Percentiles rank a stretch among this genome's conserved stretches.
phyloP scores from a whole-genome alignment of 139 green algal genomes.

The Asterochloris sp. region DNA sequence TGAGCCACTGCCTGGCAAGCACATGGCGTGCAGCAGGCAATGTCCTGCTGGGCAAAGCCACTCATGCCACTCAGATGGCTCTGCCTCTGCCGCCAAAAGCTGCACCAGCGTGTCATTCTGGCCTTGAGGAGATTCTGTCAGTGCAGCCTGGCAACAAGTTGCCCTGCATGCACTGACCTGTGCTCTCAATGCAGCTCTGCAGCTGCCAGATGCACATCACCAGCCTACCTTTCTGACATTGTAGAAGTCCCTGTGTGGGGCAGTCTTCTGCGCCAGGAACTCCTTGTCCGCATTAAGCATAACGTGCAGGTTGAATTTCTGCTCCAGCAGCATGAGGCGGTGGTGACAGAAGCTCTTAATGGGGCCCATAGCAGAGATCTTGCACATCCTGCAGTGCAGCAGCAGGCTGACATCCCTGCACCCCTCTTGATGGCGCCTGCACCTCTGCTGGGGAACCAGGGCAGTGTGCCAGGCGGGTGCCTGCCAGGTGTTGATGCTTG shows the following conservation, averaged over 20 bases:
- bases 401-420: too few relatives aligned
- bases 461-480: too few relatives aligned
- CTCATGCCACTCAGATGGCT: too few relatives aligned
- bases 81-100: too few relatives aligned
- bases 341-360: conserved; percentile 93
- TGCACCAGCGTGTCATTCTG: too few relatives aligned
- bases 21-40: too few relatives aligned
- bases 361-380: conserved; percentile 61
- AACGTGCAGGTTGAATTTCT: conserved; percentile 96
- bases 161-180: too few relatives aligned
- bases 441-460: background rate
- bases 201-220: background rate
- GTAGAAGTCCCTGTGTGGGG: conserved; percentile 99
- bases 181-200: background rate
- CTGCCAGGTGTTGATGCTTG: too few relatives aligned
- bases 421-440: background rate
- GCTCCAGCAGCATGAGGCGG: conserved; percentile 95
- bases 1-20: background rate
- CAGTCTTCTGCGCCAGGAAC: conserved; percentile 94
- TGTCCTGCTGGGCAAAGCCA: too few relatives aligned
- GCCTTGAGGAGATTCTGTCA: background rate
- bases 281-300: conserved; percentile 99
- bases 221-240: conserved; percentile 93
- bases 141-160: too few relatives aligned
- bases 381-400: conserved; percentile 42